A percentile compares a stretch with the other conserved stretches of the same genome.
Evolutionary conservation across 2,329 filamentous ascomycete species (phyloP).

Genomic region (Cordyceps farinosa): DNA sequence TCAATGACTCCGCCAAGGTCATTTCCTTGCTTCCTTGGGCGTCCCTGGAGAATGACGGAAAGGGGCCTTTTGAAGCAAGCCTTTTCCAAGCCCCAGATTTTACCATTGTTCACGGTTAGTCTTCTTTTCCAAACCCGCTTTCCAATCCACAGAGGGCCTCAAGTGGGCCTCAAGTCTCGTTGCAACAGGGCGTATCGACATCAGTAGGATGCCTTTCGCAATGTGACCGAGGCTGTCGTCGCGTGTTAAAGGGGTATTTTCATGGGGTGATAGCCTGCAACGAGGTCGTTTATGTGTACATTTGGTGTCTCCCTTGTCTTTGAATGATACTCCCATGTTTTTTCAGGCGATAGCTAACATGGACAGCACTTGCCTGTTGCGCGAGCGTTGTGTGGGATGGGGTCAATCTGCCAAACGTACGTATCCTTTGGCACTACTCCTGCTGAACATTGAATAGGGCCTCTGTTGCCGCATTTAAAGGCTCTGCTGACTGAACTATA

Average conservation of each 20-base stretch:
- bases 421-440: not conserved
- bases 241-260: not conserved
- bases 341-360: not conserved
- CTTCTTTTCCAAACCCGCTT: not conserved
- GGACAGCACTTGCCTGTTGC: not conserved
- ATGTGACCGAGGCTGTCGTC: not conserved
- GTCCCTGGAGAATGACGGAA: not conserved
- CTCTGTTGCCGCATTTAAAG: not conserved
- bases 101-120: not conserved
- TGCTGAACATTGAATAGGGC: not conserved
- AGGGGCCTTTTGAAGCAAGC: not conserved
- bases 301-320: not conserved
- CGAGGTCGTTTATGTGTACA: not conserved
- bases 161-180: not conserved
- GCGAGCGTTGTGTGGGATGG: not conserved
- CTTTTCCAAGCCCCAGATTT: not conserved
- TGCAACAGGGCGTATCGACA: not conserved
- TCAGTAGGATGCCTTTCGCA: not conserved
- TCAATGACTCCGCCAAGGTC: not conserved
- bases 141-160: not conserved
- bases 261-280: not conserved
- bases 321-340: not conserved
- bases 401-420: not conserved
- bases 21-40: not conserved
- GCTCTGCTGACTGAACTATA: not conserved